phyloP scores from a whole-genome alignment of 106 monocot species.

The Phalaenopsis aphrodite region DNA sequence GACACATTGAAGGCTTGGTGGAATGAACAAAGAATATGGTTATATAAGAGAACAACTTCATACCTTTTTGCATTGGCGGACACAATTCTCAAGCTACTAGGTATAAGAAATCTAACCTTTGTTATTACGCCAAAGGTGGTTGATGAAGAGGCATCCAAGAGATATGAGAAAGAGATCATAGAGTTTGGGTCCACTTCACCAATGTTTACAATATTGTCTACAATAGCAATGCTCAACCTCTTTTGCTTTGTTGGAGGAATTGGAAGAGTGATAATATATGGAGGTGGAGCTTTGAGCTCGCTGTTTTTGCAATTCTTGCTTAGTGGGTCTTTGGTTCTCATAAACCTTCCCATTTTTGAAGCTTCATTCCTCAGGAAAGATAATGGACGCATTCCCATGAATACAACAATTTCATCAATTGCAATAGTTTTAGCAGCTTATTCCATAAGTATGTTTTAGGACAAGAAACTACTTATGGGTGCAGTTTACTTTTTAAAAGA shows the following conservation, averaged over 20 bases:
- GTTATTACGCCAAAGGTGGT: slow-evolving; percentile 44
- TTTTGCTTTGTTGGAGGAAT: slow-evolving; percentile 29
- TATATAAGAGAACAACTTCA: slow-evolving; percentile 48
- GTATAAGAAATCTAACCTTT: slow-evolving; percentile 32
- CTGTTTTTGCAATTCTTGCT: slow-evolving; percentile 41
- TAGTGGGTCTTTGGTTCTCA: slow-evolving; percentile 25
- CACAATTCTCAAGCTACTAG: slow-evolving; percentile 31
- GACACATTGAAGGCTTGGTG: slow-evolving; percentile 48
- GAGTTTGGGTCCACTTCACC: slow-evolving; percentile 47
- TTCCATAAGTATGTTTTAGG: background rate
- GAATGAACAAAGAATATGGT: slow-evolving; percentile 66
- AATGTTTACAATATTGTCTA: slow-evolving; percentile 32
- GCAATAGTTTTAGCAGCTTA: background rate
- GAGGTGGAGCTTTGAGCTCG: background rate
- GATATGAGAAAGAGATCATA: slow-evolving; percentile 57
- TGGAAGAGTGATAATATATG: slow-evolving; percentile 15
- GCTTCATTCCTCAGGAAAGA: slow-evolving; percentile 64
- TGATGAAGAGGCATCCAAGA: slow-evolving; percentile 27
- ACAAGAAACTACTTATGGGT: background rate
- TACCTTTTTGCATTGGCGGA: slow-evolving; percentile 55
- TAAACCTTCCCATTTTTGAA: slow-evolving; percentile 45
- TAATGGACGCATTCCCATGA: slow-evolving; percentile 32
- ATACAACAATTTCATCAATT: slow-evolving; percentile 28
- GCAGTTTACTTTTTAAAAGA: background rate
- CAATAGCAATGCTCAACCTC: slow-evolving; percentile 42